A percentile compares a stretch with the other conserved stretches of the same genome.
phyloP scores from a whole-genome alignment of 768 basidiomycete genomes.

The Hydnomerulius pinastri region DNA sequence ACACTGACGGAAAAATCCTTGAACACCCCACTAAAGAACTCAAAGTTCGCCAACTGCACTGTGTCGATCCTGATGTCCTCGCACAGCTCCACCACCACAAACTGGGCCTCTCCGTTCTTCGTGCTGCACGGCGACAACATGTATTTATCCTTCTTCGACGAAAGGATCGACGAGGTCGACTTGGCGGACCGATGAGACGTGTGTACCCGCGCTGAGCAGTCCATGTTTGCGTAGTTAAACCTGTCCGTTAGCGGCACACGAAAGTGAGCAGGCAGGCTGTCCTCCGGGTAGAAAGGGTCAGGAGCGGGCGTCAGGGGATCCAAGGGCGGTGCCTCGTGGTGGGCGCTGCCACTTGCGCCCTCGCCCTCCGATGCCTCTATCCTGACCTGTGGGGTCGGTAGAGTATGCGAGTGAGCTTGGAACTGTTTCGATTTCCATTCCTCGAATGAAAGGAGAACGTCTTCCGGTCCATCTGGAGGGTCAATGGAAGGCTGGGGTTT shows the following conservation, averaged over 20 bases:
- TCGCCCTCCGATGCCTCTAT: constrained; percentile 8
- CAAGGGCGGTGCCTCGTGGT: constrained; percentile 4
- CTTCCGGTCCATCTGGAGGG: constrained; percentile 51
- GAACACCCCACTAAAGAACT: constrained; percentile 97
- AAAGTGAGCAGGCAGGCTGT: constrained; percentile 56
- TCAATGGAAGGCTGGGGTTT: constrained; percentile 43
- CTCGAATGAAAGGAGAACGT: constrained; percentile 77
- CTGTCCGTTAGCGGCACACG: constrained; percentile 79
- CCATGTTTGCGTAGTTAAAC: constrained; percentile 92
- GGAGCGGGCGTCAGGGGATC: constrained; percentile 14
- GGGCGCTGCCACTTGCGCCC: neutral
- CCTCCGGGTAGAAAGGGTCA: constrained; percentile 15
- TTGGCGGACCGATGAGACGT: constrained; percentile 79
- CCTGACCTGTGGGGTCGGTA: constrained; percentile 17
- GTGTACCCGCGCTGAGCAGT: constrained; percentile 94
- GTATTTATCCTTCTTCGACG: constrained; percentile 89
- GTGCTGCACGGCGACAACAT: constrained; percentile 91
- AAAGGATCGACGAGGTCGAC: constrained; percentile 80
- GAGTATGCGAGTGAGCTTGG: constrained; percentile 36
- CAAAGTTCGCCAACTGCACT: constrained; percentile 93
- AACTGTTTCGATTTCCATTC: constrained; percentile 82
- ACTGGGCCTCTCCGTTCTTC: constrained; percentile 51
- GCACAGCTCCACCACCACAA: constrained; percentile 93
- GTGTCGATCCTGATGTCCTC: constrained; percentile 98
- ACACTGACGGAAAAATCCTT: constrained; percentile 88